These are phyloP conservation scores for Amniculicola lignicola DNA, from an alignment of 495 filamentous ascomycete genomes.

Conservation along the genomic window DNA sequence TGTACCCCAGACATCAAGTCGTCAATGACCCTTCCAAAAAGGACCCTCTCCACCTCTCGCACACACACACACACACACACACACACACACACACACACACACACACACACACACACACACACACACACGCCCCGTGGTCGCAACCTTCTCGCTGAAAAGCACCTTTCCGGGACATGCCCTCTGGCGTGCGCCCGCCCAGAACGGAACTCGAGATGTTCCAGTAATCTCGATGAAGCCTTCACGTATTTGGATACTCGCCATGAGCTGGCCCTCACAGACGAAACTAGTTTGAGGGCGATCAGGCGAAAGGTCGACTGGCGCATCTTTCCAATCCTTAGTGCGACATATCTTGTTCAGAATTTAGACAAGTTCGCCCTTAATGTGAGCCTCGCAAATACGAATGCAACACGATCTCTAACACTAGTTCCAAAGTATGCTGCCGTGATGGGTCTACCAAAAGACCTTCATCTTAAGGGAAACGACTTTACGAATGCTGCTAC, in stretches of 20 bases:
- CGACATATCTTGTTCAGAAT: neutral
- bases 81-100: no score
- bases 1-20: no score
- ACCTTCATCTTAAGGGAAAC: slow-evolving; percentile 51
- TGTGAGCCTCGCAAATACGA: neutral
- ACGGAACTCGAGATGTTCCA: neutral
- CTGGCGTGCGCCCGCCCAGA: neutral
- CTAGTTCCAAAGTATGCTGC: slow-evolving; percentile 50
- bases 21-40: no score
- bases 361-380: slow-evolving; percentile 5
- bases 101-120: no score
- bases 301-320: slow-evolving; percentile 1
- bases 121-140: no score
- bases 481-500: slow-evolving; percentile 56
- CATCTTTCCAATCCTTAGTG: neutral
- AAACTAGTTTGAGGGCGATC: neutral
- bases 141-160: no score
- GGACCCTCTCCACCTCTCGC: no score
- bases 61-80: no score
- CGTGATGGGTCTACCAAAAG: slow-evolving; percentile 54
- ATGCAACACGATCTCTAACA: neutral
- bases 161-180: no score
- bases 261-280: neutral
- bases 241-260: neutral
- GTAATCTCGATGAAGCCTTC: neutral